phyloP scores from a whole-genome alignment of 352 stramenopile genomes.

The Globisporangium rhizosaccharum region DNA sequence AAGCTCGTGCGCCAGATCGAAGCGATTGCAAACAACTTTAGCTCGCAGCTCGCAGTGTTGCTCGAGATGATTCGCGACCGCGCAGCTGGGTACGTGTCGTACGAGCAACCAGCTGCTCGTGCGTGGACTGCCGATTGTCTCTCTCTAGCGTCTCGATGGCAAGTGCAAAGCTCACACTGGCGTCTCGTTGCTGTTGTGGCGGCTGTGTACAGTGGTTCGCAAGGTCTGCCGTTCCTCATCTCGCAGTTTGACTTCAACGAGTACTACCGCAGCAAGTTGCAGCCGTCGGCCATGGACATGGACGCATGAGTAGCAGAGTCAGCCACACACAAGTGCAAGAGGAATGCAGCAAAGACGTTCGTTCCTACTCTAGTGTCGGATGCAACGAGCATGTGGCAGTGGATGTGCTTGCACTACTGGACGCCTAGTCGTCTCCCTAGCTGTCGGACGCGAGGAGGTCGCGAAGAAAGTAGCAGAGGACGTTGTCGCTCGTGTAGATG shows the following conservation, averaged over 20 bases:
- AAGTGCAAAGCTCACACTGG: background rate
- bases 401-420: too few relatives aligned
- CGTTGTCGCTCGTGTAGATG: conserved; percentile 35
- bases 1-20: conserved; percentile 57
- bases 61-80: conserved; percentile 69
- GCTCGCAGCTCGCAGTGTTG: conserved; percentile 50
- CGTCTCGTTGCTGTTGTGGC: conserved; percentile 3
- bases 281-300: conserved; percentile 25
- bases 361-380: background rate
- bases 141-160: background rate
- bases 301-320: conserved; percentile 30
- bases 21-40: conserved; percentile 63
- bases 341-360: background rate
- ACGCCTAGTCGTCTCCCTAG: background rate
- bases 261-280: conserved; percentile 70
- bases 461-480: conserved; percentile 67
- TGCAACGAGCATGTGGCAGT: too few relatives aligned
- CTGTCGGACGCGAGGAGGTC: conserved; percentile 42
- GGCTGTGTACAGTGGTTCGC: conserved; percentile 34
- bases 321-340: background rate
- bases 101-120: conserved; percentile 3
- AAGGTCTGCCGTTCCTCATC: conserved; percentile 81
- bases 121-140: too few relatives aligned
- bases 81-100: conserved; percentile 32
- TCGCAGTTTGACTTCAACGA: conserved; percentile 92